These are phyloP conservation scores for Bolboschoenus planiculmis DNA, from an alignment of 176 grass and related monocot species.

Conservation along the genomic window DNA sequence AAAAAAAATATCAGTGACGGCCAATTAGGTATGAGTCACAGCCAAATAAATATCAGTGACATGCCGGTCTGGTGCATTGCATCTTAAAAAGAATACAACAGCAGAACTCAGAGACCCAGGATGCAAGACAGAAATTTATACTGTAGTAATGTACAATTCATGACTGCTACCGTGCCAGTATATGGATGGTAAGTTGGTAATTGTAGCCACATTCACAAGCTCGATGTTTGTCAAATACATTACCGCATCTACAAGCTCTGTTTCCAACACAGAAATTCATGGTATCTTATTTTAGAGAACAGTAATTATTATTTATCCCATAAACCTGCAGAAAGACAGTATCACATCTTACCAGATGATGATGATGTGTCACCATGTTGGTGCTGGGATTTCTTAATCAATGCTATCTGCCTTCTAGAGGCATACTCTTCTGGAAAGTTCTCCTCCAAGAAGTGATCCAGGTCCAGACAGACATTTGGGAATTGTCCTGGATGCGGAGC, in stretches of 20 bases:
- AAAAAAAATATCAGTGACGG: background rate
- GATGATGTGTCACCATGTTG: slow-evolving; percentile 36
- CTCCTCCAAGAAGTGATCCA: slow-evolving; percentile 81
- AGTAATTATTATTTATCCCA: background rate
- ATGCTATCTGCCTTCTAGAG: slow-evolving; percentile 39
- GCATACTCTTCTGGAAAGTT: slow-evolving; percentile 66
- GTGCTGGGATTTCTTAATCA: slow-evolving; percentile 28
- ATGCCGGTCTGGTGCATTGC: background rate
- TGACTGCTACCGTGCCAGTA: background rate
- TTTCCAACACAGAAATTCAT: background rate
- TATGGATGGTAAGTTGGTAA: background rate
- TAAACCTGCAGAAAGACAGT: background rate
- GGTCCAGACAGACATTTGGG: slow-evolving; percentile 79
- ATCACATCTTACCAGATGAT: slow-evolving; percentile 43
- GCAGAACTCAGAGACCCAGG: background rate
- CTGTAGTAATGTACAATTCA: background rate
- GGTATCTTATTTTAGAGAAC: background rate
- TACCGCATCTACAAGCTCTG: background rate
- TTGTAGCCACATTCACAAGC: background rate
- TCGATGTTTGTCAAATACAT: background rate
- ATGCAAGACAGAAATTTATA: background rate
- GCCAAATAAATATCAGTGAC: background rate
- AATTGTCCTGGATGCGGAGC: slow-evolving; percentile 58
- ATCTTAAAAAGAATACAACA: background rate
- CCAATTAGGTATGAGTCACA: background rate